Base-by-base conservation (phyloP, 169 alveolate genomes). In the Cryptosporidium bovis region DNA sequence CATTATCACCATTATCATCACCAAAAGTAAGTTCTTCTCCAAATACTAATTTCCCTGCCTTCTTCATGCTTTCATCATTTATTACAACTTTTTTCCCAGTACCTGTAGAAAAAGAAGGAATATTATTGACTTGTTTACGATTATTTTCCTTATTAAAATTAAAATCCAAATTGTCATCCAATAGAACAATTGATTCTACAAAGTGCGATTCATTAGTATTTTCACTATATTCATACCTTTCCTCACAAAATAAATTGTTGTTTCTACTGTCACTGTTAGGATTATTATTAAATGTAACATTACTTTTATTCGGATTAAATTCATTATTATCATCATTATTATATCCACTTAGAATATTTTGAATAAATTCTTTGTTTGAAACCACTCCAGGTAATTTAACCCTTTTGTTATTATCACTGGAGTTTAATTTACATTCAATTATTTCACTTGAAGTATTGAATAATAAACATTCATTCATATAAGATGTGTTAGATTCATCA, bases 91-190 rank as follows among this genome's bases (percentile, higher is more conserved):
- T 34, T 53, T 53, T 53, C 6, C 84, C 68, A 1, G n/a, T 71
- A 2, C 84, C 84, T n/a, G 84, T 71, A 1, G 84, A 71, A 55
- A 71, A 1, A 31, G 66, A 12, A 51, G 48, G 10, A 40, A 24
- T 44, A 1, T 67, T 27, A 27, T 1, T 53, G 4, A n/a, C 29
- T 6, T 1, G 13, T 50, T 13, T 16, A 15, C 1, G 29, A 50
- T 2, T 33, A 27, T 10, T 40, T 40, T 40, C 48, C 48, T 40
- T 40, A 40, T 40, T 40, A 40, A 40, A 40, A 40, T 40, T 40
- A 40, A 40, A 40, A 8, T 40, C 10, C 48, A 40, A 40, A 40
- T 40, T 5, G 15, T 48, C 82, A 36, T 33, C 82, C 33, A 66
- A 18, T 20, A 48, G 5, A 27, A 18, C 16, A 16, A 12, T 67